These are phyloP conservation scores for Phytophthora tubulina DNA, from an alignment of 352 stramenopile species.

Conservation along the genomic window DNA sequence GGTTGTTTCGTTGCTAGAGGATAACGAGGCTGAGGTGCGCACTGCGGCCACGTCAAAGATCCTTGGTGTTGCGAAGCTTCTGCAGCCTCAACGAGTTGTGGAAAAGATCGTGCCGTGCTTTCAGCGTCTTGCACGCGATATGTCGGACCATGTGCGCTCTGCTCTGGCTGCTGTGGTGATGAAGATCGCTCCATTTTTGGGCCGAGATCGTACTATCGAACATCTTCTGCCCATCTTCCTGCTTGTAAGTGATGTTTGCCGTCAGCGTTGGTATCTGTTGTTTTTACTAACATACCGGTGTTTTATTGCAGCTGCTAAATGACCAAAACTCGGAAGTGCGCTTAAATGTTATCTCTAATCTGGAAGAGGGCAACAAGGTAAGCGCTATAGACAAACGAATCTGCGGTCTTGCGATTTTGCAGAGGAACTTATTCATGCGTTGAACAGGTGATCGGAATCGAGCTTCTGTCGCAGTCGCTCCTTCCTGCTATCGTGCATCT, in stretches of 20 bases:
- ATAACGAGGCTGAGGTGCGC: constrained; percentile 97
- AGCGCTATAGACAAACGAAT: constrained; percentile 6
- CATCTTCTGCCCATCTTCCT: constrained; percentile 96
- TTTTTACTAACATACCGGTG: constrained; percentile 9
- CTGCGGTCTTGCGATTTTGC: background rate
- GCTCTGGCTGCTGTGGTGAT: constrained; percentile 96
- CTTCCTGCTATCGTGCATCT: constrained; percentile 98
- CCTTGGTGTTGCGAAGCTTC: constrained; percentile 57
- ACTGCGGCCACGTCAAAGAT: constrained; percentile 95
- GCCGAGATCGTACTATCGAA: constrained; percentile 93
- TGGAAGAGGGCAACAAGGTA: constrained; percentile 96
- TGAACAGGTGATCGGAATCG: constrained; percentile 95
- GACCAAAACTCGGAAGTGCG: constrained; percentile 98
- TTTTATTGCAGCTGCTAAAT: constrained; percentile 87
- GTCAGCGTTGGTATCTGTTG: background rate
- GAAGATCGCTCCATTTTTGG: constrained; percentile 95
- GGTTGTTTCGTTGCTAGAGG: constrained; percentile 96
- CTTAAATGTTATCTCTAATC: constrained; percentile 98
- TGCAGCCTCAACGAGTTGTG: constrained; percentile 75
- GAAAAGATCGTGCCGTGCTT: constrained; percentile 88
- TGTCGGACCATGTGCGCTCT: constrained; percentile 97
- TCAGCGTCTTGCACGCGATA: constrained; percentile 95
- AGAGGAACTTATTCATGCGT: constrained; percentile 8
- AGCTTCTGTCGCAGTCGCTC: constrained; percentile 97
- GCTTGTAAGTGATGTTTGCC: constrained; percentile 55